Percentiles rank a stretch among this genome's conserved stretches.
phyloP scores from a whole-genome alignment of 2,329 filamentous ascomycete genomes.

The Drechslerella stenobrocha region DNA sequence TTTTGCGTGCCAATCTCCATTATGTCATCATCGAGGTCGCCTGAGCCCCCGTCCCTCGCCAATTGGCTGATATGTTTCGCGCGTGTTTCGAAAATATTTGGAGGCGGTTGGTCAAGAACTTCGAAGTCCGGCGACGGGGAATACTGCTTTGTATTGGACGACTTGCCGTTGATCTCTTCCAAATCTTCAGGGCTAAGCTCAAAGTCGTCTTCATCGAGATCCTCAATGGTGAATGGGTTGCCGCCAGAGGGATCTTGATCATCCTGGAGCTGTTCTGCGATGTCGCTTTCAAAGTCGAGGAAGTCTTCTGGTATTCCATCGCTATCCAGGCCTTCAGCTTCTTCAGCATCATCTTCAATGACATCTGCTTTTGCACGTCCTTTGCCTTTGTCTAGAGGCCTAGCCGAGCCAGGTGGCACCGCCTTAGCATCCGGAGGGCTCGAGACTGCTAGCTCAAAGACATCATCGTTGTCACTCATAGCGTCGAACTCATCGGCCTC shows the following conservation, averaged over 20 bases:
- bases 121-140: conserved; percentile 36
- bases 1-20: conserved; percentile 42
- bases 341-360: conserved; percentile 6
- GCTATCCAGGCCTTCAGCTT: conserved; percentile 8
- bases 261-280: conserved; percentile 4
- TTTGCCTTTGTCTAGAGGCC: conserved; percentile 34
- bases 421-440: conserved; percentile 31
- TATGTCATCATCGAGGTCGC: conserved; percentile 28
- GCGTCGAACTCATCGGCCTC: conserved; percentile 1
- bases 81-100: conserved; percentile 37
- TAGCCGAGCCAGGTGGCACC: conserved; percentile 12
- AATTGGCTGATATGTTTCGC: conserved; percentile 31
- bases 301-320: conserved; percentile 37
- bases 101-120: conserved; percentile 36
- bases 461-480: conserved; percentile 27
- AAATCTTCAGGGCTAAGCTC: conserved; percentile 38
- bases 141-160: conserved; percentile 1
- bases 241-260: conserved; percentile 4
- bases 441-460: conserved; percentile 31
- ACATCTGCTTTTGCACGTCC: conserved; percentile 9
- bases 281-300: conserved; percentile 27
- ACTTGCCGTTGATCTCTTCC: conserved; percentile 14
- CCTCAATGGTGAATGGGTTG: conserved; percentile 15
- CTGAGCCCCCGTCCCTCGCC: conserved; percentile 14
- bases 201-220: conserved; percentile 19